Evolutionary conservation across 2,329 filamentous ascomycete species (phyloP).

Genomic region (Penicillium sp.): DNA sequence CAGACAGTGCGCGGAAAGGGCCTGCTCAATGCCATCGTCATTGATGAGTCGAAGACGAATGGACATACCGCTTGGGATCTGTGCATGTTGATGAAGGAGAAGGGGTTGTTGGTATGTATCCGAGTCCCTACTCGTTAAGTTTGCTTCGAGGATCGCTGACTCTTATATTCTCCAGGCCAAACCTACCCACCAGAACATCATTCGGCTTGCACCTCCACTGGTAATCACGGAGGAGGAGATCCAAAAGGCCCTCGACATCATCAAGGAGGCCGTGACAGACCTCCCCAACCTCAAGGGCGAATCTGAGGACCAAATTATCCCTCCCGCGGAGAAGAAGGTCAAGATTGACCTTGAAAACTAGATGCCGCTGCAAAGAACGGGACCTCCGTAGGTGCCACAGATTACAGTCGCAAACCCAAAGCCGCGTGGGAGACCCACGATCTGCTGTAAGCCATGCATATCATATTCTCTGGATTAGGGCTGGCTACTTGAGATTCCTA

Average conservation of each 20-base stretch:
- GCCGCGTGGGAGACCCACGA: not conserved
- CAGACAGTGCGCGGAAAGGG: conserved; percentile 85
- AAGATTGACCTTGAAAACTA: conserved; percentile 60
- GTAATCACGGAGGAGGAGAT: conserved; percentile 91
- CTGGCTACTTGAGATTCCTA: not conserved
- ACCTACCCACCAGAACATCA: conserved; percentile 97
- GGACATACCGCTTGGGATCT: conserved; percentile 94
- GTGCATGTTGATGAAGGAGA: conserved; percentile 91
- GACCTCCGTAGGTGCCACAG: not conserved
- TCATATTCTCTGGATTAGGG: not conserved
- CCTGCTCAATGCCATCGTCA: conserved; percentile 90
- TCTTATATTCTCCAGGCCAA: conserved; percentile 68
- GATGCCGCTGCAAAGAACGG: not conserved
- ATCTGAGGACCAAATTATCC: conserved; percentile 56
- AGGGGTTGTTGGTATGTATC: conserved; percentile 78
- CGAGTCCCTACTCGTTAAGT: not conserved
- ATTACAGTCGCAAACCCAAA: not conserved
- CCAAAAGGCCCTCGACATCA: conserved; percentile 71
- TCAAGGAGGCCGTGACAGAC: conserved; percentile 76
- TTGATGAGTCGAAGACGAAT: conserved; percentile 81
- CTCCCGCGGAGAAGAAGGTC: conserved; percentile 60
- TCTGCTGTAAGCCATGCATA: not conserved
- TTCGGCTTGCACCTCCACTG: conserved; percentile 91
- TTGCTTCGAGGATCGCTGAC: not conserved
- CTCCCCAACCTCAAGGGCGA: conserved; percentile 66